Base-by-base conservation (phyloP, 2,329 filamentous ascomycete species). In the Hymenoscyphus repandus region DNA sequence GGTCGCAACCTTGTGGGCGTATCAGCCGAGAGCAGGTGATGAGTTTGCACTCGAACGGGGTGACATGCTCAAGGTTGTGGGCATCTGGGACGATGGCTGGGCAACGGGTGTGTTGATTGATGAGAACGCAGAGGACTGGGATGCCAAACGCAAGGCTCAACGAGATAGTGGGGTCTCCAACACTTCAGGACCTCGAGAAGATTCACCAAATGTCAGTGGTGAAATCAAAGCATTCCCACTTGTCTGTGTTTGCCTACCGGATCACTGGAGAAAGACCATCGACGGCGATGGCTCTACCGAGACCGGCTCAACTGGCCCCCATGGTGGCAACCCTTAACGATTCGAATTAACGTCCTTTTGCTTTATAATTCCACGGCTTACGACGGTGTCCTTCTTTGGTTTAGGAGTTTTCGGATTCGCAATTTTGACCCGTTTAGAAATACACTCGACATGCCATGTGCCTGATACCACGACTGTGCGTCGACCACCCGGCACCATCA, bases 51-150 rank as follows among this genome's bases (percentile, higher is more conserved):
- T 99, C 34, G 93, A 97, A 63, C 83, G 93, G 52, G 93, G 93
- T 48, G 93, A 99, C 66, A 96, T 99, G 91, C 79, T 99, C 64
- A 97, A 96, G 72, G 85, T 99, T 12, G 86, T 97, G 31, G 93
- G 93, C 55, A 99, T 99, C 59, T 99, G 93, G 93, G 93, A 99
- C 64, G 93, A 99, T 67, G 93, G 93, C 42, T 99, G 93, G 93
- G 93, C 93, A 10, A 99, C 93, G 1, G 93, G 93, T 62, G 79
- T 96, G 49, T 78, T 95, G 65, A 73, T 95, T 50, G 78, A 85
- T 48, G 88, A 95, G 62, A 79, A 82, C 49, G 90, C 90, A 2
- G 92, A 97, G 54, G 89, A 96, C 57, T 96, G 90, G 83, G 88
- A 95, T 61, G 78, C 79, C 39, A 79, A 85, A 57, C 80, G 82